These are phyloP conservation scores for Lagenaria siceraria DNA, from an alignment of 306 rosid genomes.

Conservation along the genomic window DNA sequence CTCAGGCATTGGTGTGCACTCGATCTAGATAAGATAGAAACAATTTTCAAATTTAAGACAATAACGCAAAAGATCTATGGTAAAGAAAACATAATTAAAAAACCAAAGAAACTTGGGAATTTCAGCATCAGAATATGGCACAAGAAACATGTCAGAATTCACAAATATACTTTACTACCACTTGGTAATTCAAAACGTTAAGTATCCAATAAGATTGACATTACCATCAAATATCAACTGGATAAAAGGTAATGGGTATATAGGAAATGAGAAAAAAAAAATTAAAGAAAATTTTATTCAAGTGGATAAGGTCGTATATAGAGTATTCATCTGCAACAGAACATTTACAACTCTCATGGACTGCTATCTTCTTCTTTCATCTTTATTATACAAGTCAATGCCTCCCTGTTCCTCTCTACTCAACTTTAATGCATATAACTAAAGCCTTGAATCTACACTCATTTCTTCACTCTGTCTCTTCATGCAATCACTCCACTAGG, in stretches of 20 bases:
- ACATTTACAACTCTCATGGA: background rate
- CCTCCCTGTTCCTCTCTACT: background rate
- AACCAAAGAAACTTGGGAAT: background rate
- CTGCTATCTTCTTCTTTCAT: background rate
- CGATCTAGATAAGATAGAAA: constrained; percentile 28
- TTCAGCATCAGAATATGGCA: background rate
- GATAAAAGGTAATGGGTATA: background rate
- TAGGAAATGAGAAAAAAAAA: background rate
- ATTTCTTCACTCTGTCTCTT: background rate
- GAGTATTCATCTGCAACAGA: background rate
- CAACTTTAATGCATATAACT: background rate
- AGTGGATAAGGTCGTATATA: background rate
- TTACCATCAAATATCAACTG: background rate
- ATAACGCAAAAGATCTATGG: background rate
- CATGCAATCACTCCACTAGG: background rate
- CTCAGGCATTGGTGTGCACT: constrained; percentile 21
- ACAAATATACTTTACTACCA: background rate
- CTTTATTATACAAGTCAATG: background rate
- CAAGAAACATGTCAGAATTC: background rate
- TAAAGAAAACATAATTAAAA: background rate
- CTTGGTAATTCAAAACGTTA: background rate
- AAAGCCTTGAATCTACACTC: background rate
- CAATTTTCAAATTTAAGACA: constrained; percentile 3
- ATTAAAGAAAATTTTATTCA: background rate
- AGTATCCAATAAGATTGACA: background rate